Evolutionary conservation across 2,329 filamentous ascomycete genomes (phyloP), one percentile per base, ranked within the genome.

Genomic region (Sclerotinia spermophila): DNA sequence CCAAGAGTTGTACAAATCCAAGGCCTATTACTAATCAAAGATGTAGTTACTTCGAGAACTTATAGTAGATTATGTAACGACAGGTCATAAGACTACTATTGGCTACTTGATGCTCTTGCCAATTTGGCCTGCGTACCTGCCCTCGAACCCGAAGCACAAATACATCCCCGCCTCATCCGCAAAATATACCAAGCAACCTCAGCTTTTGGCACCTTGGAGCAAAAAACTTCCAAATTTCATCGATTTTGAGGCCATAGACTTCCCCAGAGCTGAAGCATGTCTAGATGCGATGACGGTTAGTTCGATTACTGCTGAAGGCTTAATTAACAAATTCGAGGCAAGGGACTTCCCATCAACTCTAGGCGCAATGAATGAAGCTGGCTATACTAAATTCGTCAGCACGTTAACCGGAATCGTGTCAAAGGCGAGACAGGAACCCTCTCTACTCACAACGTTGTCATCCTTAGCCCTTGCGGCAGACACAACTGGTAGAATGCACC

Each of bases 181-280:
- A 15, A 71, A 68, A 38, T 64, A 75, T 33, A 72, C 74, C 4
- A 64, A 58, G 27, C 62, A 75, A 69, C 48, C 48, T 40, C 62
- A 60, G 33, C 68, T 78, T 58, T 45, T 76, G 19, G 73, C 75
- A 44, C 74, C 76, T 27, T 75, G 73, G 71, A 73, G 77, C 44
- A 74, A 72, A 61, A 66, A 73, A n/a, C 59, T 62, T 13, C 19
- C 33, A 48, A 58, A 60, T 30, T 76, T 78, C 33, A 72, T 78
- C 38, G 35, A 73, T 44, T 65, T 19, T 24, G 44, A 45, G 62
- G 73, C 27, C 2, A 45, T 13, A 56, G 27, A 10, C 7, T 35
- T 21, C 21, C 1, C 2, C 2, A 1, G 38, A 11, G 71, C 71
- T n/a, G n/a, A 51, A 17, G 2, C 44, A 55, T 67, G 69, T 21